Evolutionary conservation across 176 grass and related monocot genomes (phyloP), one percentile per base, ranked within the genome.

Genomic region (Juncus inflexus): DNA sequence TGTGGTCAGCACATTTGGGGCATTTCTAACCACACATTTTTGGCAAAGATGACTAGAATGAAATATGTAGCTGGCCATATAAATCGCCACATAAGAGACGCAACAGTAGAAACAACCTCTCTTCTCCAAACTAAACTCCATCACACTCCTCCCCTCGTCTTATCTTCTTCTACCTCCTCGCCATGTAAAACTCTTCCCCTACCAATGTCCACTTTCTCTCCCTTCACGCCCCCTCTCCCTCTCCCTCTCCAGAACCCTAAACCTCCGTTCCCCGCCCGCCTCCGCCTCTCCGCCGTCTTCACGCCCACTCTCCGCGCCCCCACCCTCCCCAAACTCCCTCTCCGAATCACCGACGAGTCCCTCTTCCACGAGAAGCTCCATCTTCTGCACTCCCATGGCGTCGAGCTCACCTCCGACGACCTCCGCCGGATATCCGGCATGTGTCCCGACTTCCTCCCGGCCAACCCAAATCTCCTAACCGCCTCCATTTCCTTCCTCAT

Each of bases 381-480:
- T 41, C 68, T 71, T 9, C 68, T 71, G 4, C 68, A 71, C 13
- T 71, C 68, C 7, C 84, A 82, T 2, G 84, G 71, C 37, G 55
- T 75, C 3, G 82, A 88, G 15, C 80, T 96, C n/a, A 63, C 84
- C 7, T 59, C 66, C 0, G 59, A 66, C 4, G 91, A 96, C 47
- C 69, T 96, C 73, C 82, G 81, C 10, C 87, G 91, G 37, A 83
- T 83, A 11, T 82, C 84, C 28, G 74, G 62, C 57, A 96, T 96
- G 87, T 96, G 91, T 63, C 91, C 91, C 47, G 91, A 90, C 69
- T 73, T 96, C 1, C 74, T 96, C 62, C 79, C 84, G 9, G 79
- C 83, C 13, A 70, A 79, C 2, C 61, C 75, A 11, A 64, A 61
- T 38, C 39, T 83, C 52, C 28, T 97, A 70, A 51, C 80, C 2